These are phyloP conservation scores for Cutaneotrichosporon dermatis DNA, from an alignment of 1,284 basidiomycete genomes.

Conservation along the genomic window DNA sequence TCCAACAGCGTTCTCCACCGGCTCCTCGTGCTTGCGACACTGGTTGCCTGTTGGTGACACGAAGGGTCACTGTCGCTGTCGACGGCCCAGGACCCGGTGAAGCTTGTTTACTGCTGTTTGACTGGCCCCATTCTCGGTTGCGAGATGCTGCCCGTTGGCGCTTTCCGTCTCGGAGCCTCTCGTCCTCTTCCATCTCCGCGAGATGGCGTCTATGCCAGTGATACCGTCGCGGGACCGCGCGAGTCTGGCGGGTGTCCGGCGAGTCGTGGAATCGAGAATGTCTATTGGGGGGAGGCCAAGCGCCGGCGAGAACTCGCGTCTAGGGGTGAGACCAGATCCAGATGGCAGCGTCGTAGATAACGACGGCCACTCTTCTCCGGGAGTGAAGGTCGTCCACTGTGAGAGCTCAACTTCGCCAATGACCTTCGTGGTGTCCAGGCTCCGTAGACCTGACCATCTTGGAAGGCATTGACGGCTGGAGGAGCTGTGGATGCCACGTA, in stretches of 20 bases:
- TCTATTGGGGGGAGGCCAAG: slow-evolving; percentile 16
- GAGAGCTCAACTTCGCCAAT: slow-evolving; percentile 30
- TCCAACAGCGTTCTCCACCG: slow-evolving; percentile 1
- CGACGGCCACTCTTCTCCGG: slow-evolving; percentile 34
- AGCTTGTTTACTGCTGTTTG: neutral
- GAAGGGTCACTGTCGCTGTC: neutral
- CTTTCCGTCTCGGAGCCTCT: slow-evolving; percentile 20
- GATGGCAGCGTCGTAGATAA: slow-evolving; percentile 16
- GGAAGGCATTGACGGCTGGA: slow-evolving; percentile 2
- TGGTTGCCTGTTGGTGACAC: neutral
- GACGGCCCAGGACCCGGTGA: neutral
- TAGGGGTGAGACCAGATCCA: slow-evolving; percentile 21
- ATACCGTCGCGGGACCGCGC: slow-evolving; percentile 5
- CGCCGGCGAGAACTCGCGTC: slow-evolving; percentile 14
- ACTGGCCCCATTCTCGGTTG: slow-evolving; percentile 1
- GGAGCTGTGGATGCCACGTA: slow-evolving; percentile 16
- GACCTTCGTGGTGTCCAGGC: slow-evolving; percentile 35
- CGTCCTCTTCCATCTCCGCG: slow-evolving; percentile 37
- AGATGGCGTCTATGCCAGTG: slow-evolving; percentile 39
- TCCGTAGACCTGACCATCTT: slow-evolving; percentile 26
- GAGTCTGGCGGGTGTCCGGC: neutral
- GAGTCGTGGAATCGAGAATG: slow-evolving; percentile 6
- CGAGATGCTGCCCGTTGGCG: neutral
- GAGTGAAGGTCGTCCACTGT: slow-evolving; percentile 41
- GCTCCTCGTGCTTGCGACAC: neutral